Evolutionary conservation across 352 stramenopile species (phyloP).

Genomic region (Phytophthora fragariae): DNA sequence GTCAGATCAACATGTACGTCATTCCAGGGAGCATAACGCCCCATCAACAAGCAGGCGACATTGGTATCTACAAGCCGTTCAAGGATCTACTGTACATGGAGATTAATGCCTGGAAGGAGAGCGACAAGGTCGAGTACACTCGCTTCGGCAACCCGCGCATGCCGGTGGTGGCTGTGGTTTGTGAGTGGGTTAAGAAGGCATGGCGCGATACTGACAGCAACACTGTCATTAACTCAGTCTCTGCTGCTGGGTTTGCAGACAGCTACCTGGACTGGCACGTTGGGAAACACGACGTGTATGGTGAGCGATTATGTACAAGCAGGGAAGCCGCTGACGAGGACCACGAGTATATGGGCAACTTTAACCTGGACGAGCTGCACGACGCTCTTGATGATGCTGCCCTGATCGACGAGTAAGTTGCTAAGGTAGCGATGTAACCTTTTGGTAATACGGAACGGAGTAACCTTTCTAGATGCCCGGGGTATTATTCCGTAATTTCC

Average conservation of each 20-base stretch:
- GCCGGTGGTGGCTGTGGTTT: neutral
- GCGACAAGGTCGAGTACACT: constrained; percentile 12
- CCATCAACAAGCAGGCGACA: constrained; percentile 19
- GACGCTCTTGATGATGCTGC: neutral
- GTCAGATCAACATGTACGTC: constrained; percentile 3
- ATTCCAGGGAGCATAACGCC: constrained; percentile 16
- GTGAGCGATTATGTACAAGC: neutral
- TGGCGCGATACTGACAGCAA: constrained; percentile 8
- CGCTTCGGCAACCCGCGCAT: constrained; percentile 6
- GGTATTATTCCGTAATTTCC: neutral
- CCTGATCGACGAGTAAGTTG: neutral
- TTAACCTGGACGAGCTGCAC: neutral
- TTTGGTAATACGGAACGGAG: neutral
- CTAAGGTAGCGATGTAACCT: neutral
- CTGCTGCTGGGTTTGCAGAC: neutral
- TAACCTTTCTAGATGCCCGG: neutral
- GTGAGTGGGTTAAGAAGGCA: neutral
- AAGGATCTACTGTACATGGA: constrained; percentile 13
- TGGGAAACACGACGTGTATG: neutral
- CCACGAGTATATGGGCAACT: neutral
- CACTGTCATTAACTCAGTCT: neutral
- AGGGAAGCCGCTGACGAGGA: neutral
- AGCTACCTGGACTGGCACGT: neutral
- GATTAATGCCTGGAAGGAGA: constrained; percentile 18
- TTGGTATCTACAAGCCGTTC: constrained; percentile 25